These are phyloP conservation scores for Wolfiporia cocos DNA, from an alignment of 1,284 basidiomycete species.

Conservation along the genomic window DNA sequence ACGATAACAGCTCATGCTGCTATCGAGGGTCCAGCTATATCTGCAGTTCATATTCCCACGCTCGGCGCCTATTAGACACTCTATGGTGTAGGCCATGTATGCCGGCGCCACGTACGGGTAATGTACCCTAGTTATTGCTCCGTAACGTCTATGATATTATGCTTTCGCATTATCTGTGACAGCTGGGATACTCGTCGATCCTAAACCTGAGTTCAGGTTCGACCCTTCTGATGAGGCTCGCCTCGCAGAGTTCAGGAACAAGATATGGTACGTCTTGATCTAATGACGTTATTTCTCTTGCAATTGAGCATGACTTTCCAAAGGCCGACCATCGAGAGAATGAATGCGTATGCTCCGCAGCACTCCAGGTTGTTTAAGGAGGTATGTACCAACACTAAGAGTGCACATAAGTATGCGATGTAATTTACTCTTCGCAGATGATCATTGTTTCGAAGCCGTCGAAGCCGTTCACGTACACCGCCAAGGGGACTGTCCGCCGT, in stretches of 20 bases:
- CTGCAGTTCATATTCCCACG: too few relatives aligned
- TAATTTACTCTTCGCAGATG: constrained; percentile 17
- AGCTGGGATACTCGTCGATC: constrained; percentile 35
- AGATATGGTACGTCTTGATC: constrained; percentile 25
- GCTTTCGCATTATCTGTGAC: too few relatives aligned
- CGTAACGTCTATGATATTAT: too few relatives aligned
- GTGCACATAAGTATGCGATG: too few relatives aligned
- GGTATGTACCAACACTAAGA: constrained; percentile 11
- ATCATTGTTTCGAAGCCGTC: constrained; percentile 22
- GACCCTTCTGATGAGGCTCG: constrained; percentile 19
- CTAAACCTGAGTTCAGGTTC: constrained; percentile 18
- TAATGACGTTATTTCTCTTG: not conserved
- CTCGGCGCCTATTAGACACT: too few relatives aligned
- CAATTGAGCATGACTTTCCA: not conserved
- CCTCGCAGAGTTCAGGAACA: constrained; percentile 23
- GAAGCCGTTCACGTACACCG: constrained; percentile 27
- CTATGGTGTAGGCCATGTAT: too few relatives aligned
- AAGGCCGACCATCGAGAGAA: constrained; percentile 28
- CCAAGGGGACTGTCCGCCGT: constrained; percentile 24
- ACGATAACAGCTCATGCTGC: too few relatives aligned
- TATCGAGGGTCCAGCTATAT: too few relatives aligned
- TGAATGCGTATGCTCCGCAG: constrained; percentile 28
- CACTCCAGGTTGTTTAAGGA: constrained; percentile 33
- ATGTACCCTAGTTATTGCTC: too few relatives aligned
- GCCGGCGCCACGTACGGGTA: too few relatives aligned